Base-by-base conservation (phyloP, 2,329 filamentous ascomycete genomes). In the Orbilia javanica region DNA sequence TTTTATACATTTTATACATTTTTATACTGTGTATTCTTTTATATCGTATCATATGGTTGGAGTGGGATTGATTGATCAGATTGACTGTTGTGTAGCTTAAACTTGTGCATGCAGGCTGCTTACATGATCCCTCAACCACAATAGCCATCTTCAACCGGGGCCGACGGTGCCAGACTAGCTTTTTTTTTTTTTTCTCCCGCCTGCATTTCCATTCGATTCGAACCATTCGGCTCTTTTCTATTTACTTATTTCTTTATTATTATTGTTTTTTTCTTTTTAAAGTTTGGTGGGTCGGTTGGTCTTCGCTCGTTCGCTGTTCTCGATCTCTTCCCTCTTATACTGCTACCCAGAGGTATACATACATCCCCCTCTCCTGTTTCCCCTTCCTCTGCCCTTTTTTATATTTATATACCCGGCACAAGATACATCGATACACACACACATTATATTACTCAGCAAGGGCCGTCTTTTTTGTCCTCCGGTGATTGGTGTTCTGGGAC, bases 91-190 rank as follows among this genome's bases (percentile, higher is more conserved):
- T n/a, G n/a, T n/a, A n/a, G n/a, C n/a, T n/a, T n/a, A n/a, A n/a
- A n/a, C n/a, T n/a, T n/a, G n/a, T n/a, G n/a, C n/a, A 34, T 57
- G 52, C 52, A 57, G n/a, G 52, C 52, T 57, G 52, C 52, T 57
- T 57, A 57, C 52, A 57, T 36, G 52, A 57, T 34, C 27, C n/a
- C 15, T 44, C 42, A 15, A 39, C 34, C 34, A 36, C 8, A 36
- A 36, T 11, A n/a, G n/a, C n/a, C n/a, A n/a, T 27, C 46, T 13
- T 15, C 11, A 39, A 39, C 36, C 36, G 11, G 36, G 36, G 36
- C 36, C 13, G 36, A 11, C 34, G 34, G 34, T 36, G 13, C 34
- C 6, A 39, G 5, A 18, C 22, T 13, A 52, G 25, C 46, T 50
- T 50, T 7, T 10, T 3, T 50, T 27, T 8, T 50, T 20, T 20